Evolutionary conservation across 225 moss, liverwort and hornwort species (phyloP), one percentile per base, ranked within the genome.

Genomic region (Sphagnum contortum): DNA sequence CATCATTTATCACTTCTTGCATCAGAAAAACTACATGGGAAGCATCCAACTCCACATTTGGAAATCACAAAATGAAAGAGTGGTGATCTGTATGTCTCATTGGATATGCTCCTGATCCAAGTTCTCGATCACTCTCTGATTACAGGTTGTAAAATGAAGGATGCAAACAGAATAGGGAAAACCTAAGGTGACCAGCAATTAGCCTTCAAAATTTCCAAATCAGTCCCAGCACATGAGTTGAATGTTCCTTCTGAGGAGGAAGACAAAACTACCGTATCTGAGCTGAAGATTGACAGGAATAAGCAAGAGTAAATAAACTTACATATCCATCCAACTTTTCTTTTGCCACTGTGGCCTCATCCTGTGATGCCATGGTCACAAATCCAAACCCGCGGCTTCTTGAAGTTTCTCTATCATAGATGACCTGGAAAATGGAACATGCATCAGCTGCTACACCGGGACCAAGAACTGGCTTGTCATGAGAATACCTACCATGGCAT

Each of bases 331-430:
- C 81, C 67, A 92, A 11, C 50, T 74, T 68, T 2, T 80, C 68
- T 2, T 89, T 92, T 10, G 87, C 89, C 48, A 70, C 67, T 60
- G 71, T 66, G 5, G 92, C 92, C 12, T 83, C 89, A 10, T 29
- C 87, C 47, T 64, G 60, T 2, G 74, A 78, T 3, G 71, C 79
- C 92, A 92, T 92, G 6, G 89, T 92, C 11, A 92, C 92, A 13
- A 92, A 92, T 2, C 87, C 92, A 44, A 92, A 92, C 5, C 92
- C 92, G 4, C 89, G 73, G 58, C 89, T 89, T 49, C 77, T 78
- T 12, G 79, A 79, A 0, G 73, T 65, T 2, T 81, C 83, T 29
- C 82, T 89, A 66, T 94, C 94, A 55, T 91, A 94, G 3, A 94
- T 91, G 3, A 94, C 94, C 86, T 86, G 73, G 5, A 64, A 14